Conservation (phyloP, 176 grass and related monocot species). For the Cocos nucifera region DNA sequence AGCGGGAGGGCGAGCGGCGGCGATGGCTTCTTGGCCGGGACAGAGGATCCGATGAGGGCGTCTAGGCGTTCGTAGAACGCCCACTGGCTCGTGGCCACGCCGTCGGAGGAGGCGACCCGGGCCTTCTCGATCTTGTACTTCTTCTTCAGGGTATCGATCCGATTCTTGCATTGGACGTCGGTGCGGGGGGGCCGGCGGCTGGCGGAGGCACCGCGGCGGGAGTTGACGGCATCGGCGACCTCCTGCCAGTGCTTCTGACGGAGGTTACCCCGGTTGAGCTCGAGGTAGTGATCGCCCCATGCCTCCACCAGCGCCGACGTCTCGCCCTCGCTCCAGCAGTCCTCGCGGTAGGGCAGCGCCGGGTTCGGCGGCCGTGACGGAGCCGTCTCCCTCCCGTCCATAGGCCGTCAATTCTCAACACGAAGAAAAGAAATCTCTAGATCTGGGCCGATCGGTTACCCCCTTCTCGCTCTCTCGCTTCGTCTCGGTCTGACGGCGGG, state of each 20-base stretch:
- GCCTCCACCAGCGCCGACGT: slow-evolving; percentile 67
- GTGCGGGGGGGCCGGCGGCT: slow-evolving; percentile 73
- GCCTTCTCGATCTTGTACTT: slow-evolving; percentile 90
- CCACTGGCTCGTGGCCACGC: slow-evolving; percentile 38
- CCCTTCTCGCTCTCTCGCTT: background rate
- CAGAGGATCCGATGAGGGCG: slow-evolving; percentile 49
- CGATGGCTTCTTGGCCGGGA: slow-evolving; percentile 12
- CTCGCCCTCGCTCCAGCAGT: slow-evolving; percentile 99
- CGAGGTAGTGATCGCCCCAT: slow-evolving; percentile 81
- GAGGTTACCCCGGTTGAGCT: slow-evolving; percentile 89
- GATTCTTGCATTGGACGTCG: slow-evolving; percentile 98
- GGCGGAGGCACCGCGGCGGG: slow-evolving; percentile 34
- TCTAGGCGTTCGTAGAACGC: slow-evolving; percentile 66
- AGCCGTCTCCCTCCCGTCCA: slow-evolving; percentile 10
- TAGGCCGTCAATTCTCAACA: background rate
- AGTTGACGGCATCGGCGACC: slow-evolving; percentile 80
- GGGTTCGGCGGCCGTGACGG: slow-evolving; percentile 56
- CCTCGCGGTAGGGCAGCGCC: slow-evolving; percentile 86
- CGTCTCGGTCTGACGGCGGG: slow-evolving; percentile 2
- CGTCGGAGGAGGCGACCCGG: background rate
- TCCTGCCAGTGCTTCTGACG: slow-evolving; percentile 99
- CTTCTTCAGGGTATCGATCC: slow-evolving; percentile 99
- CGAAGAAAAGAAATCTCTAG: no score
- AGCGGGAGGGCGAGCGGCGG: slow-evolving; percentile 31
- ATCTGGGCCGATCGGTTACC: slow-evolving; percentile 2